Percentiles rank a stretch among this genome's conserved stretches.
phyloP scores from a whole-genome alignment of 768 basidiomycete genomes.

The Suillus weaverae region DNA sequence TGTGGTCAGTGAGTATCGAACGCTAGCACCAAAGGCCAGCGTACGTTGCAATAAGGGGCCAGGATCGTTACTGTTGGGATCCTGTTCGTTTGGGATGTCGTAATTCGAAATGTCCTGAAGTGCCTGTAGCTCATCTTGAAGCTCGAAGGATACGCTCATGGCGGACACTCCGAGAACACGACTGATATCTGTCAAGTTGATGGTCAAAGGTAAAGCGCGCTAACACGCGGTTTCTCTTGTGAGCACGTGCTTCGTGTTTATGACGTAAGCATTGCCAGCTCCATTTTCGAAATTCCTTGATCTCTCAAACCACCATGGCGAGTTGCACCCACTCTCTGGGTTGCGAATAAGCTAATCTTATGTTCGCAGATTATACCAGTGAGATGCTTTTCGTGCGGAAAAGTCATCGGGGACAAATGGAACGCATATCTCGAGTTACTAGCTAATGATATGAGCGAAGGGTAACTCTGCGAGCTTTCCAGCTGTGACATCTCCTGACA shows the following conservation, averaged over 20 bases:
- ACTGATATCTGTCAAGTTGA: slow-evolving; percentile 6
- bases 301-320: slow-evolving; percentile 24
- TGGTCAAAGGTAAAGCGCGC: slow-evolving; percentile 13
- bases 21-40: slow-evolving; percentile 16
- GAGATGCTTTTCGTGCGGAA: slow-evolving; percentile 94
- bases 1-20: slow-evolving; percentile 11
- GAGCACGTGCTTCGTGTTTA: slow-evolving; percentile 28
- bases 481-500: slow-evolving; percentile 4
- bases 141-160: slow-evolving; percentile 58
- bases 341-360: neutral
- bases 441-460: slow-evolving; percentile 81
- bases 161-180: slow-evolving; percentile 1
- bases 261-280: slow-evolving; percentile 12
- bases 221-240: slow-evolving; percentile 7
- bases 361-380: slow-evolving; percentile 85
- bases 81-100: slow-evolving; percentile 67
- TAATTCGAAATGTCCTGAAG: slow-evolving; percentile 63
- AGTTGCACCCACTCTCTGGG: slow-evolving; percentile 1
- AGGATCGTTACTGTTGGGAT: slow-evolving; percentile 56
- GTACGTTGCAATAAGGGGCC: slow-evolving; percentile 59
- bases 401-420: slow-evolving; percentile 98
- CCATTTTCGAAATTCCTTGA: neutral
- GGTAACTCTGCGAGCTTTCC: slow-evolving; percentile 44
- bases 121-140: slow-evolving; percentile 74
- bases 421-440: slow-evolving; percentile 81